Conservation (phyloP, 768 basidiomycete species). For the Tylopilus rubrobrunneus region DNA sequence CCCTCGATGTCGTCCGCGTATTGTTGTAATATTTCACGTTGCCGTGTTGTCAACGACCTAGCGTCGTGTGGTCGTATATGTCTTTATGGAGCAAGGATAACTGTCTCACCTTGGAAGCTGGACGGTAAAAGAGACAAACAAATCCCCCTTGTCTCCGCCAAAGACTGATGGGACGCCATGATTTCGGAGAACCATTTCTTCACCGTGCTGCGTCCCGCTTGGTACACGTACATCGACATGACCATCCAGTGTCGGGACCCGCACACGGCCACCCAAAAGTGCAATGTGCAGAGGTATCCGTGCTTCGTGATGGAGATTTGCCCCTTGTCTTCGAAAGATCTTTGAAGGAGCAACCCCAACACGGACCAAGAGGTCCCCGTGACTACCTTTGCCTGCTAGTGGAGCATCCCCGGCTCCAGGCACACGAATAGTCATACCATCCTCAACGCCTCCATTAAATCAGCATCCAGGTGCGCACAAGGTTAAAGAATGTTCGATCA, state of each 20-base stretch:
- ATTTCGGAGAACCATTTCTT: slow-evolving; percentile 92
- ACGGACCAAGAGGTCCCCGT: slow-evolving; percentile 85
- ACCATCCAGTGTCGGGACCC: slow-evolving; percentile 92
- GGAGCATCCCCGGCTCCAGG: slow-evolving; percentile 82
- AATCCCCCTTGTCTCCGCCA: slow-evolving; percentile 66
- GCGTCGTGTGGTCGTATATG: slow-evolving; percentile 5
- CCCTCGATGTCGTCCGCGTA: slow-evolving; percentile 95
- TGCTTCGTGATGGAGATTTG: slow-evolving; percentile 85
- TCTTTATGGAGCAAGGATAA: slow-evolving; percentile 2
- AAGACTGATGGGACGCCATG: slow-evolving; percentile 72
- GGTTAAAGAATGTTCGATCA: slow-evolving; percentile 8
- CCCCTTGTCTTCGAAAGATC: slow-evolving; percentile 85
- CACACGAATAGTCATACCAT: slow-evolving; percentile 88
- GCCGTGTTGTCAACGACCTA: slow-evolving; percentile 79
- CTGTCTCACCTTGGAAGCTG: slow-evolving; percentile 80
- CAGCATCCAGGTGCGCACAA: slow-evolving; percentile 3
- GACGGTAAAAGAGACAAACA: slow-evolving; percentile 85
- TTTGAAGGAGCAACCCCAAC: slow-evolving; percentile 82
- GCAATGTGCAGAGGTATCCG: slow-evolving; percentile 89
- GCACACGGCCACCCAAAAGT: slow-evolving; percentile 86
- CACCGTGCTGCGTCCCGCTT: slow-evolving; percentile 90
- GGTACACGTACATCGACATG: slow-evolving; percentile 94
- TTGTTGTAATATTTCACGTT: slow-evolving; percentile 82
- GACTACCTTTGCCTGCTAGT: slow-evolving; percentile 66
- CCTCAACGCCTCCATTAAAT: slow-evolving; percentile 71